These are phyloP conservation scores for Monascus purpureus DNA, from an alignment of 495 filamentous ascomycete genomes.

Conservation along the genomic window DNA sequence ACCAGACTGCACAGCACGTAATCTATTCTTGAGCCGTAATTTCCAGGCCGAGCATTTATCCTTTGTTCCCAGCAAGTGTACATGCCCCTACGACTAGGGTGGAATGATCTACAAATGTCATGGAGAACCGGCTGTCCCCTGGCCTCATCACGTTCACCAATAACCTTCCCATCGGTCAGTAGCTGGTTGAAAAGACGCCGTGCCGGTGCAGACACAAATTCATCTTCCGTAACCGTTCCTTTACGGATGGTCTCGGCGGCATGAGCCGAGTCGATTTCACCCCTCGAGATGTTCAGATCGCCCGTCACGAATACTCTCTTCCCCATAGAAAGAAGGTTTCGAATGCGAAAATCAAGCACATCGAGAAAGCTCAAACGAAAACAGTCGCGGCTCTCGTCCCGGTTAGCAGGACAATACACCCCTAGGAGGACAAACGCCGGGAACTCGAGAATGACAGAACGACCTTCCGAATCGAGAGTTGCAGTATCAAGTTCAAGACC, in stretches of 20 bases:
- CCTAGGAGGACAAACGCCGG: conserved; percentile 89
- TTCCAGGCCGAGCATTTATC: conserved; percentile 77
- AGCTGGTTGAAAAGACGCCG: conserved; percentile 77
- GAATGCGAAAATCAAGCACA: conserved; percentile 65
- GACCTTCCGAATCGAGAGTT: conserved; percentile 77
- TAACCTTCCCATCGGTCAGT: conserved; percentile 54
- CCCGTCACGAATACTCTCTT: conserved; percentile 77
- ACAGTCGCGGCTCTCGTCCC: conserved; percentile 69
- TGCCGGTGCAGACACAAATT: conserved; percentile 62
- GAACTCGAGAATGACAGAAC: conserved; percentile 87
- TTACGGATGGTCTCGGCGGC: conserved; percentile 57
- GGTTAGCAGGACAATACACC: conserved; percentile 75
- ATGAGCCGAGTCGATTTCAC: conserved; percentile 59
- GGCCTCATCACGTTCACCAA: conserved; percentile 54
- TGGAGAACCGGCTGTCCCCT: conserved; percentile 63
- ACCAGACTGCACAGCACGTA: conserved; percentile 73
- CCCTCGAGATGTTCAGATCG: conserved; percentile 77
- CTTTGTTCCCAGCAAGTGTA: conserved; percentile 90
- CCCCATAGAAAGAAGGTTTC: conserved; percentile 67
- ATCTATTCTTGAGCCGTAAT: conserved; percentile 84
- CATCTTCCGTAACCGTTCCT: conserved; percentile 45
- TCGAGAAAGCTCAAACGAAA: conserved; percentile 72
- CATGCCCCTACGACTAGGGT: conserved; percentile 72
- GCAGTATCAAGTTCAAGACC: conserved; percentile 48
- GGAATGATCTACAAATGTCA: conserved; percentile 77